A percentile compares a stretch with the other conserved stretches of the same genome.
Conservation (phyloP, 2,329 filamentous ascomycete genomes). For the Thielaviopsis populi region DNA sequence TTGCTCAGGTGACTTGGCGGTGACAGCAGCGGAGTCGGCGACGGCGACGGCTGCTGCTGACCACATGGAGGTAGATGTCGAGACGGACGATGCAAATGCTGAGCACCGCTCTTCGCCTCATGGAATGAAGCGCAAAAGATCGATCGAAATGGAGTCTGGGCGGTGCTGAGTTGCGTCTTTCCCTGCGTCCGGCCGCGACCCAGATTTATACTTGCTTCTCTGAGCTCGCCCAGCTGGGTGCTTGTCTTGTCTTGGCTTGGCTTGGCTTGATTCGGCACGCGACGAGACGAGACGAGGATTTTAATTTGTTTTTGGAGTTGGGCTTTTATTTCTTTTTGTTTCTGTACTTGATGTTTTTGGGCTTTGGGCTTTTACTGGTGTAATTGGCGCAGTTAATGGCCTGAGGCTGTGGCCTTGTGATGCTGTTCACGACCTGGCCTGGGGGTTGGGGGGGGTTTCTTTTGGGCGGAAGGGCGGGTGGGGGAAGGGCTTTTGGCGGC, state of each 20-base stretch:
- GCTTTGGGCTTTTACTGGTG: constrained; percentile 4
- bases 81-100: not conserved
- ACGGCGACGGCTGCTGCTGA: not conserved
- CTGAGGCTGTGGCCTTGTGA: not conserved
- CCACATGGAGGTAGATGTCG: constrained; percentile 6
- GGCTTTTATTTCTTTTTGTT: not conserved
- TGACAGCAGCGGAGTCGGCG: not conserved
- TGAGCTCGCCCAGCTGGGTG: not conserved
- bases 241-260: not conserved
- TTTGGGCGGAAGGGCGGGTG: not conserved
- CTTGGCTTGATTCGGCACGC: too few species aligned
- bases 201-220: not conserved
- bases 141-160: not conserved
- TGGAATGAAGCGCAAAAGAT: constrained; percentile 13
- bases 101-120: not conserved
- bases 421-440: not conserved
- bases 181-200: not conserved
- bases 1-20: not conserved
- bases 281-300: too few species aligned
- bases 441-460: not conserved
- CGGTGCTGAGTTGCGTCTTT: not conserved
- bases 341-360: constrained; percentile 1
- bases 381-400: constrained; percentile 3
- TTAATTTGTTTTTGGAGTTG: not conserved
- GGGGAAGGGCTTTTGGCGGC: not conserved